Base-by-base conservation (phyloP, 345 rosid genomes). In the Hypericum androsaemum region DNA sequence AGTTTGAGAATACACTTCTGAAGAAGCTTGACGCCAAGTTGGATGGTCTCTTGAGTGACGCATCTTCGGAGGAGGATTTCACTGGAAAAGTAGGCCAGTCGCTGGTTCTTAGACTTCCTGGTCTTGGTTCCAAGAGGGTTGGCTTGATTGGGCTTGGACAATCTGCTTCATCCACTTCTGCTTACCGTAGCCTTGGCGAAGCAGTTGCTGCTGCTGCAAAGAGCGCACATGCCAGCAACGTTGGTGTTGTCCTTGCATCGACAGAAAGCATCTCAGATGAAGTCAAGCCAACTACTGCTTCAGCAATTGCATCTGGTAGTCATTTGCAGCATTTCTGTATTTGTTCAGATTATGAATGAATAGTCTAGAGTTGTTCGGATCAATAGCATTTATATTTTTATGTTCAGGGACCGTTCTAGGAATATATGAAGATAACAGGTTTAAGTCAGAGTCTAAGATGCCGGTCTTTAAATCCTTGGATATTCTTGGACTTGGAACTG, bases 121-220 rank as follows among this genome's bases (percentile, higher is more conserved):
- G 96, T 63, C 62, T 77, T 12, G 80, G 83, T 12, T 68, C 86
- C 9, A 92, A 92, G 71, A 85, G 97, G 73, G 71, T 92, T 51
- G 82, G 87, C 56, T 83, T 92, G 77, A 60, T 92, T 41, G 97
- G 98, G 49, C 84, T 85, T 5, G 97, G 98, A 50, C 71, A 77
- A 56, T 63, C 80, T 5, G 81, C 73, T 64, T 78, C 86, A 6
- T 64, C 69, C 15, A 54, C 86, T 0, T 47, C 63, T 1, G 70
- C 80, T 57, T 83, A 83, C 59, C 71, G 42, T 6, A 56, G 72
- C 37, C 75, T 85, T 10, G 94, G 97, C 7, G 97, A 92, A 70
- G 77, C 83, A 28, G 69, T 83, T 5, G 86, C 83, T 41, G 73
- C 82, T n/a, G 69, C 75, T n/a, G 78, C 95, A 5, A 85, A 81